Conservation (phyloP, 225 moss, liverwort and hornwort species). For the Physcomitrellopsis africana region DNA sequence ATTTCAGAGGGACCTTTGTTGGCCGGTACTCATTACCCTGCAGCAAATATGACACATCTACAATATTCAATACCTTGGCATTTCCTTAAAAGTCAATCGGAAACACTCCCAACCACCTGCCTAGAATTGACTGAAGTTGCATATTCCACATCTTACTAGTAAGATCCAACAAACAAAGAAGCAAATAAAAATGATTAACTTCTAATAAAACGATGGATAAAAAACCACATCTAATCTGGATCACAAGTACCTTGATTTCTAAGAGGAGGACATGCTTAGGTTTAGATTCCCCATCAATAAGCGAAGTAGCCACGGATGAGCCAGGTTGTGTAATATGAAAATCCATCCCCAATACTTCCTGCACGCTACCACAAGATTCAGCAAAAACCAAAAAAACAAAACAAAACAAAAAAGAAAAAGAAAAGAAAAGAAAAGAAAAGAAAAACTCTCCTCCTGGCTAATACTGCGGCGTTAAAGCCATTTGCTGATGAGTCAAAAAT, state of each 20-base stretch:
- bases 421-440: no score
- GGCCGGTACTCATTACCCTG: constrained; percentile 93
- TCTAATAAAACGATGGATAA: constrained; percentile 15
- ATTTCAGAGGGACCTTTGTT: constrained; percentile 84
- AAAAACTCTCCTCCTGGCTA: no score
- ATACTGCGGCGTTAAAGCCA: no score
- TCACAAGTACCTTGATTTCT: constrained; percentile 81
- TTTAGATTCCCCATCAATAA: constrained; percentile 96
- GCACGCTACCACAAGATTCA: constrained; percentile 45
- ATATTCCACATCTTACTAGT: constrained; percentile 9
- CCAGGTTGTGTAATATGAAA: constrained; percentile 99
- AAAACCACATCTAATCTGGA: constrained; percentile 18
- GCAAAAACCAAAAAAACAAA: constrained; percentile 16
- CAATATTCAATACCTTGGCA: constrained; percentile 21
- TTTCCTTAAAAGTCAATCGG: constrained; percentile 8
- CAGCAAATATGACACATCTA: constrained; percentile 27
- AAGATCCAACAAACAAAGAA: constrained; percentile 7
- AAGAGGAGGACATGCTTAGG: constrained; percentile 94
- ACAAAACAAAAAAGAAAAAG: neutral
- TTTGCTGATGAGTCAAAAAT: neutral
- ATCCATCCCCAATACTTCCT: constrained; percentile 99
- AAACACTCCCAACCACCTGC: constrained; percentile 16
- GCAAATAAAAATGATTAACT: neutral
- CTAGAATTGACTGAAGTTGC: constrained; percentile 8
- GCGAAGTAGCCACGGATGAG: constrained; percentile 95